Evolutionary conservation across 768 basidiomycete species (phyloP).

Genomic region (Leccinum variicolor): DNA sequence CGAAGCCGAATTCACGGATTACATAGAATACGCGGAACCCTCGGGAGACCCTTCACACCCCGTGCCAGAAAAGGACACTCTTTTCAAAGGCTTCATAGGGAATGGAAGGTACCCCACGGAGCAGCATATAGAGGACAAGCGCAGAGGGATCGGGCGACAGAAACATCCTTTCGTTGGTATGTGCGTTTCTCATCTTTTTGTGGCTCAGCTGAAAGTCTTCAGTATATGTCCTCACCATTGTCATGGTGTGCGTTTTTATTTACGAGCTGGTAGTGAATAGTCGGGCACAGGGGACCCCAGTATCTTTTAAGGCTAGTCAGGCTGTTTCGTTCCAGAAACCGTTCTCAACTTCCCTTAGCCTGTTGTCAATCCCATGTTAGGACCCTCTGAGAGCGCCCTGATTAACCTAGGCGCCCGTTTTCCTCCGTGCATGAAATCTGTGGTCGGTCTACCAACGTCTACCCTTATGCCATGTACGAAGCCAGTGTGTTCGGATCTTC

Average conservation of each 20-base stretch:
- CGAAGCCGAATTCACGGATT: not conserved
- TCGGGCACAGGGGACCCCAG: slow-evolving; percentile 72
- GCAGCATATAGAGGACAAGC: slow-evolving; percentile 87
- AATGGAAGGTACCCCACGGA: slow-evolving; percentile 58
- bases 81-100: slow-evolving; percentile 43
- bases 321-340: not conserved
- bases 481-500: slow-evolving; percentile 3
- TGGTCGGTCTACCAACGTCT: slow-evolving; percentile 52
- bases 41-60: slow-evolving; percentile 23
- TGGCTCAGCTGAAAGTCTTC: slow-evolving; percentile 5
- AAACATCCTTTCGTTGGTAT: slow-evolving; percentile 73
- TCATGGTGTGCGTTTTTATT: slow-evolving; percentile 76
- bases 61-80: slow-evolving; percentile 38
- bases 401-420: slow-evolving; percentile 91
- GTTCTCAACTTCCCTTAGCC: slow-evolving; percentile 45
- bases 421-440: slow-evolving; percentile 86
- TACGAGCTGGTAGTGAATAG: slow-evolving; percentile 80
- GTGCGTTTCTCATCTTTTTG: slow-evolving; percentile 16
- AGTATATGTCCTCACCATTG: slow-evolving; percentile 64
- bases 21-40: slow-evolving; percentile 65
- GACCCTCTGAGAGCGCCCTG: slow-evolving; percentile 79
- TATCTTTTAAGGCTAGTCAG: slow-evolving; percentile 73
- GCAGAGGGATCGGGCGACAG: slow-evolving; percentile 80
- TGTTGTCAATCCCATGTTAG: slow-evolving; percentile 84
- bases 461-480: slow-evolving; percentile 58